These are phyloP conservation scores for Plectosphaerella cucumerina DNA, from an alignment of 2,329 filamentous ascomycete genomes.

Conservation along the genomic window DNA sequence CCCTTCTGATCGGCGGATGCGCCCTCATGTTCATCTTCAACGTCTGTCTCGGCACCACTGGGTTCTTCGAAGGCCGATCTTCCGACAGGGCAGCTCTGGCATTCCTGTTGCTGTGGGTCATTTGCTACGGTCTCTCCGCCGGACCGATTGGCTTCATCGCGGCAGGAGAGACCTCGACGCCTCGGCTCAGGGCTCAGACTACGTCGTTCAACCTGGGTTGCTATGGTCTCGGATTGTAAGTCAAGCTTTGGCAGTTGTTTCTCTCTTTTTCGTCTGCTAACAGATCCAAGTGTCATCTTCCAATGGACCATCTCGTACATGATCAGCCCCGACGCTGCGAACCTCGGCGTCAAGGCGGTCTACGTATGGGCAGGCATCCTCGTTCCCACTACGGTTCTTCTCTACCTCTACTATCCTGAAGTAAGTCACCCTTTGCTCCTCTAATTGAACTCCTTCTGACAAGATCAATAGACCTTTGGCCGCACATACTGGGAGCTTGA, in stretches of 20 bases:
- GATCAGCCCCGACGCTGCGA: constrained; percentile 17
- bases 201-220: background rate
- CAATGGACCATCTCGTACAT: constrained; percentile 14
- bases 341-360: constrained; percentile 31
- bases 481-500: constrained; percentile 20
- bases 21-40: background rate
- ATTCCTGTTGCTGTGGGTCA: background rate
- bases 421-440: background rate
- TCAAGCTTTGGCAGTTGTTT: background rate
- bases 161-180: background rate
- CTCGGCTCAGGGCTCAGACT: background rate
- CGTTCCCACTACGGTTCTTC: constrained; percentile 22
- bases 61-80: background rate
- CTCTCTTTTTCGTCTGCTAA: background rate
- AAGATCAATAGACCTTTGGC: constrained; percentile 10
- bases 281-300: background rate
- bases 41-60: background rate
- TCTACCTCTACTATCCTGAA: constrained; percentile 33
- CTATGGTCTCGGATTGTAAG: background rate
- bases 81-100: background rate
- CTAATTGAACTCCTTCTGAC: background rate
- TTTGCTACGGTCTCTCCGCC: background rate
- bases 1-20: background rate
- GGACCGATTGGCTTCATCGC: background rate
- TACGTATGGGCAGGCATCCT: constrained; percentile 34